Evolutionary conservation across 306 rosid genomes (phyloP), one percentile per base, ranked within the genome.

Genomic region (Citrullus mucosospermus): DNA sequence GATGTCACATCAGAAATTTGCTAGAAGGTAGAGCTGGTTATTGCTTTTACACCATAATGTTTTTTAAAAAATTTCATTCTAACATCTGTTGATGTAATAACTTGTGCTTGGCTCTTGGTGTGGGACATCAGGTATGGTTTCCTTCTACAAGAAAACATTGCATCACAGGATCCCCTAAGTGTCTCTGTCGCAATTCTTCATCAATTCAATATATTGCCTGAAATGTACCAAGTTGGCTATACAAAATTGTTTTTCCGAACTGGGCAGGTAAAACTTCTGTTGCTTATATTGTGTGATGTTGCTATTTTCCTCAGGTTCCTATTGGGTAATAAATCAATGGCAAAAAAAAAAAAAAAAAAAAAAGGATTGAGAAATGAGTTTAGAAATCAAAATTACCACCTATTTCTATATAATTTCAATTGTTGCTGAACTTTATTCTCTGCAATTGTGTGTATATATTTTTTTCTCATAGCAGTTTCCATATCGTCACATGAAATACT

Each of bases 151-250:
- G 99, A 88, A 67, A 87, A 81, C 80, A 91, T 85, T 67, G 89
- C 98, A 81, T 87, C 92, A 6, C 97, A 96, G 86, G 98, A 96
- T 82, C 97, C 99, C 50, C 96, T 96, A 14, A 88, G 97, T 77
- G 98, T 92, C 85, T 96, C 99, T 11, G 99, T 96, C 55, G 96
- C 99, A 50, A 92, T 96, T 86, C 99, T 96, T 91, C 98, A 96
- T 51, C 99, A 92, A 88, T 96, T 96, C 85, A 87, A 91, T 86
- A 92, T 96, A 80, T 85, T 90, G 87, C 97, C 98, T 16, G 99
- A 96, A 75, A 91, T 96, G 99, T 96, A 87, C 84, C 99, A 96
- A 92, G 99, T 96, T 86, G 99, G 99, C 88, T 96, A 85, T 87
- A 96, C 98, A 69, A 95, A 95, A 80, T 82, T 95, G 85, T 96